phyloP scores from a whole-genome alignment of 805 yeast species.

The Yamadazyma kitorensis region DNA sequence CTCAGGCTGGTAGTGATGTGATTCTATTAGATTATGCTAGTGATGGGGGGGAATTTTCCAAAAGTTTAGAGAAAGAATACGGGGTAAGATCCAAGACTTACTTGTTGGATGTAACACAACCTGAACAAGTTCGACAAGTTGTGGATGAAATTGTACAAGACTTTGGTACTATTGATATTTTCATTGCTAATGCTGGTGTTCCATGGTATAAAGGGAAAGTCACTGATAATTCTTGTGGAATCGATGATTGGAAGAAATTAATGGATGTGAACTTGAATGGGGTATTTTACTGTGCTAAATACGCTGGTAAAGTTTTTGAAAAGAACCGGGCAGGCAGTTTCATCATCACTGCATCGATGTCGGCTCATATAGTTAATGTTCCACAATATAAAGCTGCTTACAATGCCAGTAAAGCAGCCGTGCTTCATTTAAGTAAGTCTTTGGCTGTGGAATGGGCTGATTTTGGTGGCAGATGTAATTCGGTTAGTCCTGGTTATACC shows the following conservation, averaged over 20 bases:
- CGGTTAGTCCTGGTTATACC: slow-evolving; percentile 36
- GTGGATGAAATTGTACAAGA: slow-evolving; percentile 19
- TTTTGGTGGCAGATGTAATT: slow-evolving; percentile 36
- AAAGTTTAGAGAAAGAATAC: slow-evolving; percentile 17
- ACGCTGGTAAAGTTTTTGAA: slow-evolving; percentile 27
- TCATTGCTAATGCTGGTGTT: slow-evolving; percentile 32
- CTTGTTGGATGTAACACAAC: slow-evolving; percentile 23
- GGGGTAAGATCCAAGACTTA: slow-evolving; percentile 27
- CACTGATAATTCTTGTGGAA: slow-evolving; percentile 21
- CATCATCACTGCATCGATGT: slow-evolving; percentile 39
- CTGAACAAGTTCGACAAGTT: slow-evolving; percentile 20
- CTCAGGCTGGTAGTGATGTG: slow-evolving; percentile 26
- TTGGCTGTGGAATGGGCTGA: slow-evolving; percentile 44
- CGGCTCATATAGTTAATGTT: slow-evolving; percentile 39
- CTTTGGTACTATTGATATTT: slow-evolving; percentile 29
- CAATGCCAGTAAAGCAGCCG: slow-evolving; percentile 42
- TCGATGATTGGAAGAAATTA: slow-evolving; percentile 23
- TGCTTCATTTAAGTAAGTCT: slow-evolving; percentile 33
- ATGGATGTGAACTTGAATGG: slow-evolving; percentile 30
- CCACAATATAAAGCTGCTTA: slow-evolving; percentile 40
- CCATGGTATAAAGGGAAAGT: slow-evolving; percentile 30
- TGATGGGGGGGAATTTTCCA: slow-evolving; percentile 18
- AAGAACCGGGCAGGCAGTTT: slow-evolving; percentile 29
- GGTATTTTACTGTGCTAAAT: slow-evolving; percentile 29
- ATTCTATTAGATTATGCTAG: slow-evolving; percentile 24